Base-by-base conservation (phyloP, 371 early-diverging fungal species). In the Actinomucor elegans region DNA sequence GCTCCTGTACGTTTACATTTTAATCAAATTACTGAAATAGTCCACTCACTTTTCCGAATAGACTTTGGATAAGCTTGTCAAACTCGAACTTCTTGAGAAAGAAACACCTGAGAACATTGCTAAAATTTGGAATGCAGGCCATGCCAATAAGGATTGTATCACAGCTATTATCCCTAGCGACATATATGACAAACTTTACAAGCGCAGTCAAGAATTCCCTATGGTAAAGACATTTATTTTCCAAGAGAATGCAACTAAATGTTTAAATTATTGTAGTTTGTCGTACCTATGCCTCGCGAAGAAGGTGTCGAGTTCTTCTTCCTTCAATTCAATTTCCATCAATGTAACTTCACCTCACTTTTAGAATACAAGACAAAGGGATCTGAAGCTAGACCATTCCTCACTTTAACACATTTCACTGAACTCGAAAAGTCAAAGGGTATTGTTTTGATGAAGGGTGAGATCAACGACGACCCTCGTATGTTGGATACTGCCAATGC, bases 361-460 rank as follows among this genome's bases (percentile, higher is more conserved):
- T 69, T 92, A 38, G 95, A 95, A 74, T 97, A 92, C 86, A 89
- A 97, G 72, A 83, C 91, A 35, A 86, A 89, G 58, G 80, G 82
- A 8, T 77, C 79, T 27, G 81, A 86, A 57, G 91, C 96, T 5
- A 82, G 92, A 11, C 94, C 94, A 15, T 85, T 85, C 61, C 79
- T 97, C 47, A 90, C 91, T 9, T 59, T 97, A 49, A 91, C 92
- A 6, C 92, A 94, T 60, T 94, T 92, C 79, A 85, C 91, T 29
- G 97, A 97, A 38, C 74, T 95, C 46, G 67, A 77, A 17, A 81
- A 89, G 1, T 67, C 75, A 53, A 91, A 94, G 66, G 87, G 79
- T 18, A 80, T 97, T 50, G 94, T 95, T 18, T 77, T 97, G 48
- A 97, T 97, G 97, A 79, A 83, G 28, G 97, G 97, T 12, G 91